Evolutionary conservation across 805 yeast genomes (phyloP), one percentile per base, ranked within the genome.

Genomic region (Jamesozyma piceae): DNA sequence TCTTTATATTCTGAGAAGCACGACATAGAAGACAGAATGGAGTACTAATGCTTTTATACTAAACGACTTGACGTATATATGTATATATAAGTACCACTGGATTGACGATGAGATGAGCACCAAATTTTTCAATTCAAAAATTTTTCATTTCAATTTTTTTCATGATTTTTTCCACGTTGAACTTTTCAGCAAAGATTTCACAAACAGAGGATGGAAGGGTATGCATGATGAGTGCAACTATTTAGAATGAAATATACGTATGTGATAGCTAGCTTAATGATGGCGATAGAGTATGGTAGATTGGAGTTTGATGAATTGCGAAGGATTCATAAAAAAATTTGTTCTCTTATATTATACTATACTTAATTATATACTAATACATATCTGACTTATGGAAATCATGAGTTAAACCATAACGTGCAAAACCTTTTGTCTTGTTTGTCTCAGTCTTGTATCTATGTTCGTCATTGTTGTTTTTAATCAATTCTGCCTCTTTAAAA

Each of bases 1-100:
- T 77, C 78, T 53, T 83, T 81, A 59, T 77, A 80, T 2, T 69
- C 66, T 46, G 73, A 63, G 61, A 83, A 81, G 35, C 42, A 49
- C 2, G 51, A 45, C 45, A 44, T 44, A 13, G 19, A 11, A 24
- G 11, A 24, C 10, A 24, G 28, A 11, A 11, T 8, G 28, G 11
- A 11, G 28, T 24, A 24, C 28, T 24, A 11, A 11, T 11, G 28
- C 28, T 24, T 24, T 24, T 24, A 24, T n/a, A n/a, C n/a, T n/a
- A n/a, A n/a, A n/a, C n/a, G n/a, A n/a, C n/a, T n/a, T n/a, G n/a
- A n/a, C n/a, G n/a, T n/a, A n/a, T n/a, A n/a, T n/a, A n/a, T n/a
- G n/a, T n/a, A n/a, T n/a, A n/a, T n/a, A n/a, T n/a, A n/a, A 11
- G 28, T 24, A 24, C 28, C 11, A 11, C 10, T 11, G 28, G 10